Conservation (phyloP, 495 filamentous ascomycete genomes). For the Penicillium arizonense region DNA sequence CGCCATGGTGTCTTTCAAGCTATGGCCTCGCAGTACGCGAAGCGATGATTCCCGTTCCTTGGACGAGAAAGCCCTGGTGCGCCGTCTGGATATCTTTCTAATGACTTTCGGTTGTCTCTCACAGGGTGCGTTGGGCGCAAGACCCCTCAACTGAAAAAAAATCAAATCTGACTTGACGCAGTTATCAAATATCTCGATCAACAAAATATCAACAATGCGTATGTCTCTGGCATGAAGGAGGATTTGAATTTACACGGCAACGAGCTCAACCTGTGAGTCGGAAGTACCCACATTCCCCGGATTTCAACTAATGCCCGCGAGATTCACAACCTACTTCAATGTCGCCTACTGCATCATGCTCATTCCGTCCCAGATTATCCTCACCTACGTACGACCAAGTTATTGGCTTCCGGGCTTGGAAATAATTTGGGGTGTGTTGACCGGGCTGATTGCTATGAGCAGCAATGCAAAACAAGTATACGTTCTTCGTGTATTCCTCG, state of each 20-base stretch:
- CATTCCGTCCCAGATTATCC: conserved; percentile 55
- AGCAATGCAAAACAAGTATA: conserved; percentile 29
- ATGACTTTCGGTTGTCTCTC: conserved; percentile 34
- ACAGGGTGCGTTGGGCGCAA: conserved; percentile 18
- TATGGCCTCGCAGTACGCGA: conserved; percentile 14
- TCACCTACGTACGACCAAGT: conserved; percentile 53
- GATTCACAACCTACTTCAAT: conserved; percentile 52
- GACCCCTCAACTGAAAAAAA: neutral
- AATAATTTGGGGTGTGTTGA: conserved; percentile 44
- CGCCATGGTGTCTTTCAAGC: conserved; percentile 19
- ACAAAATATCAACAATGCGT: conserved; percentile 54
- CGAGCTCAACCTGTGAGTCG: conserved; percentile 34
- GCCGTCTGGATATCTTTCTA: conserved; percentile 29
- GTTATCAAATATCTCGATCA: conserved; percentile 58
- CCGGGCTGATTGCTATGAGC: conserved; percentile 27
- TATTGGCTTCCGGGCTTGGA: conserved; percentile 56
- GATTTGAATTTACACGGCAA: conserved; percentile 45
- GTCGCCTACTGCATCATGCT: conserved; percentile 60
- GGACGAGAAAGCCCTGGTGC: conserved; percentile 31
- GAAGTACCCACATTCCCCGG: neutral
- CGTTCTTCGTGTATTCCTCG: conserved; percentile 27
- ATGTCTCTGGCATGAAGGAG: conserved; percentile 39
- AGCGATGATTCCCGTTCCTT: conserved; percentile 16
- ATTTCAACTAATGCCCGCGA: conserved; percentile 1
- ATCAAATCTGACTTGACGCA: conserved; percentile 4